phyloP scores from a whole-genome alignment of 257 asterid species.

The Nicotiana tomentosiformis region DNA sequence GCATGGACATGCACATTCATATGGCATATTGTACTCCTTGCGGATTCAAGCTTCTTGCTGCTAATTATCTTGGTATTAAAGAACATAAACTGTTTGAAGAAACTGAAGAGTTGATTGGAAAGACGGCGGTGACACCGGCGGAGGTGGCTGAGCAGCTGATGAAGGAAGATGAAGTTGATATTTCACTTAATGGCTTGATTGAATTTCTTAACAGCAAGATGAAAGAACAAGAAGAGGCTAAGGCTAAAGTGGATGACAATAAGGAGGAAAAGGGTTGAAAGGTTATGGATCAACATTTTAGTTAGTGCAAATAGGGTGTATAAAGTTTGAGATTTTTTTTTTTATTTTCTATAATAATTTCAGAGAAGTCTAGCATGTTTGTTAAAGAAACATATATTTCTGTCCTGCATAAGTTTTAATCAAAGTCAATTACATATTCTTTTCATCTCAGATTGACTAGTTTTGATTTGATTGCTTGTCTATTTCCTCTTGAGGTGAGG shows the following conservation, averaged over 20 bases:
- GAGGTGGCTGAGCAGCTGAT: constrained; percentile 71
- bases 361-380: too few species aligned
- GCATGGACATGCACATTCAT: constrained; percentile 66
- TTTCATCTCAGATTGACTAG: too few species aligned
- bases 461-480: too few species aligned
- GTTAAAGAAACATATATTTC: too few species aligned
- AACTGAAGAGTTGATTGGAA: constrained; percentile 31
- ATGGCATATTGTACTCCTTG: constrained; percentile 53
- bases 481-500: neutral
- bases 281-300: neutral
- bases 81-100: constrained; percentile 38
- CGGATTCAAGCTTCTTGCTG: constrained; percentile 50
- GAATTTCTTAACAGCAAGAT: constrained; percentile 32
- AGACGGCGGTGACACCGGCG: constrained; percentile 46
- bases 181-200: constrained; percentile 38
- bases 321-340: too few species aligned
- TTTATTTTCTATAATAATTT: too few species aligned
- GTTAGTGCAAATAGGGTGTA: neutral
- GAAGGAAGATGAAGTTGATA: constrained; percentile 37
- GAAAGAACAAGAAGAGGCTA: constrained; percentile 14
- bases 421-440: too few species aligned
- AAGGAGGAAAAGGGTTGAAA: neutral
- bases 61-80: constrained; percentile 41
- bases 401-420: too few species aligned
- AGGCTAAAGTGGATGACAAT: neutral